These are phyloP conservation scores for Cytospora leucostoma DNA, from an alignment of 2,329 filamentous ascomycete genomes.

Conservation along the genomic window DNA sequence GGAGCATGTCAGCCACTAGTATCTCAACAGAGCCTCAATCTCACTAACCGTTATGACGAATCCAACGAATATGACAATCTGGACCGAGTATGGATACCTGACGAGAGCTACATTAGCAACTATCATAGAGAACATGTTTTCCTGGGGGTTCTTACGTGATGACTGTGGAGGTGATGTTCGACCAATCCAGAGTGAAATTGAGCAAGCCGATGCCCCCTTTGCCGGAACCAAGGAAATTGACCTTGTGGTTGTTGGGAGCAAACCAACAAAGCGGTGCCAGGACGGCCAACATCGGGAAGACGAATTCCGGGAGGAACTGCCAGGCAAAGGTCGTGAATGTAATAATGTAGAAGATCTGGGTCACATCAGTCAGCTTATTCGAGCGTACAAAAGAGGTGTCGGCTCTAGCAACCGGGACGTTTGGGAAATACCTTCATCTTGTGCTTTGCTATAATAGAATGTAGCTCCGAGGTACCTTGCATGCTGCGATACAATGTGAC, in stretches of 20 bases:
- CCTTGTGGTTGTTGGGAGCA: constrained; percentile 29
- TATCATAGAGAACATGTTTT: neutral
- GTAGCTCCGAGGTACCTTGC: constrained; percentile 24
- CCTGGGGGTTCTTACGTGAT: constrained; percentile 18
- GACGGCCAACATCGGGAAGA: constrained; percentile 29
- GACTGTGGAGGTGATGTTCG: constrained; percentile 31
- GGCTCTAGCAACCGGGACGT: neutral
- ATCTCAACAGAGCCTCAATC: neutral
- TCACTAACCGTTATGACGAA: constrained; percentile 26
- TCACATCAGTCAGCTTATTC: neutral
- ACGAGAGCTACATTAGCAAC: neutral
- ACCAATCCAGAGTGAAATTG: constrained; percentile 31
- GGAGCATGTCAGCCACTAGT: neutral
- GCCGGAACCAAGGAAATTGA: constrained; percentile 31
- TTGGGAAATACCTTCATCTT: constrained; percentile 19
- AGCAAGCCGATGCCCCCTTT: constrained; percentile 28
- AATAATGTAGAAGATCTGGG: constrained; percentile 26
- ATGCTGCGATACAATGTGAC: constrained; percentile 30
- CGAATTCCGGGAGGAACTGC: constrained; percentile 30
- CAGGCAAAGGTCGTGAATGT: constrained; percentile 25
- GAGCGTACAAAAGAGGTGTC: no score
- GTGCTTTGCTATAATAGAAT: constrained; percentile 6
- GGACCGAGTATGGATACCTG: constrained; percentile 16
- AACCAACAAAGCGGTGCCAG: constrained; percentile 33
- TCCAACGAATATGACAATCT: constrained; percentile 29